Evolutionary conservation across 164 flowering plant species (phyloP).

Genomic region (Amborella trichopoda): DNA sequence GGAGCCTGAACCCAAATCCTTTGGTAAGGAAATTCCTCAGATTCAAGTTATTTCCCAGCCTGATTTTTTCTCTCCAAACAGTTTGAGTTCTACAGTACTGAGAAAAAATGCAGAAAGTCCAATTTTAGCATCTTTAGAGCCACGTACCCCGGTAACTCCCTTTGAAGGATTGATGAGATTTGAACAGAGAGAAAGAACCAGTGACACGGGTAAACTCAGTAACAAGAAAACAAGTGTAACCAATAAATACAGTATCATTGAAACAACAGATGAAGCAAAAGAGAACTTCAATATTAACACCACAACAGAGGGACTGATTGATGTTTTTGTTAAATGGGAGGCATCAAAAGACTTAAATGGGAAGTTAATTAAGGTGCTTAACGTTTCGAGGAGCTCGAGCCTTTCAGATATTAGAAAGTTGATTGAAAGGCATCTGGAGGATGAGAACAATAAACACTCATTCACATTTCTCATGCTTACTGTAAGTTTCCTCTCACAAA

Average conservation of each 20-base stretch:
- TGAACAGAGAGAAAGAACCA: too few species aligned
- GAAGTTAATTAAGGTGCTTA: conserved; percentile 47
- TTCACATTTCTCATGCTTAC: conserved; percentile 59
- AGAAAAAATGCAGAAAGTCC: conserved; percentile 4
- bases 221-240: too few species aligned
- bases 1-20: conserved; percentile 3
- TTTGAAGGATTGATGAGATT: too few species aligned
- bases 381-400: conserved; percentile 35
- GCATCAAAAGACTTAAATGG: conserved; percentile 53
- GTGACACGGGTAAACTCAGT: too few species aligned
- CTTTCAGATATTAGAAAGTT: conserved; percentile 61
- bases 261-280: conserved; percentile 14
- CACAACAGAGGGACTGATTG: conserved; percentile 15
- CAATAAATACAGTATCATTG: too few species aligned
- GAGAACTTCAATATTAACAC: conserved; percentile 35
- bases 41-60: conserved; percentile 4
- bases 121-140: conserved; percentile 5
- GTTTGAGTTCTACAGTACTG: conserved; percentile 1
- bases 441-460: conserved; percentile 27
- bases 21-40: conserved; percentile 12
- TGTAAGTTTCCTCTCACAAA: conserved; percentile 20
- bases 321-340: conserved; percentile 74
- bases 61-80: conserved; percentile 4
- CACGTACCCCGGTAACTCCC: conserved; percentile 7
- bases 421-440: conserved; percentile 41